Evolutionary conservation across 2,329 filamentous ascomycete genomes (phyloP), one percentile per base, ranked within the genome.

Genomic region (Cryphonectria nitschkei): DNA sequence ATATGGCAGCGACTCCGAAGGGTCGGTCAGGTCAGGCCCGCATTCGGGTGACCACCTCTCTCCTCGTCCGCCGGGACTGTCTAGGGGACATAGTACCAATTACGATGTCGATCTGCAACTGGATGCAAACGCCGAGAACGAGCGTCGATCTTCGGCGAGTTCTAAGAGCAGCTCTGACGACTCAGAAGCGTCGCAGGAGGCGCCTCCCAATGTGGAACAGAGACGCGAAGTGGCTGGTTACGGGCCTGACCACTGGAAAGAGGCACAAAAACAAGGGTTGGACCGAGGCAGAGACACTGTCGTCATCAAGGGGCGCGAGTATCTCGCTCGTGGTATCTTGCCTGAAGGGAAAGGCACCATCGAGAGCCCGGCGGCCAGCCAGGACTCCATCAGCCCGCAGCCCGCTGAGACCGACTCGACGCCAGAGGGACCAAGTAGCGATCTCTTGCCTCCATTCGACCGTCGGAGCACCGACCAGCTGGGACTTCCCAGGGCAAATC

Each of bases 161-260:
- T 81, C 66, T 26, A 77, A 73, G 16, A 88, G 86, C 58, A 71
- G 66, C 37, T 70, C 65, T 32, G 39, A 14, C 14, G 89, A 92
- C 75, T 79, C 85, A 13, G 84, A 87, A 65, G 85, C 92, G n/a
- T 87, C 85, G 22, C 26, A 43, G 29, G 67, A 68, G 7, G 60
- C 34, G 9, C n/a, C 19, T 16, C 82, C 84, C 22, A 92, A 92
- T 75, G 76, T 84, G 6, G 85, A 86, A 43, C 92, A 95, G 77
- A 85, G 88, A 70, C 87, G 90, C 69, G 95, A 98, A 77, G 90
- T 97, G 32, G 90, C 90, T 68, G 95, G 95, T 0, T 88, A 90
- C 70, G 94, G 94, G 0, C 77, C 84, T 4, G 95, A 98, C 78
- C 89, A 90, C 68, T 93, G 95, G 89, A 90, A 89, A 73, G 83